Percentiles rank a stretch among this genome's conserved stretches.
Conservation (phyloP, 805 yeast species). For the Wickerhamomyces tratensis region DNA sequence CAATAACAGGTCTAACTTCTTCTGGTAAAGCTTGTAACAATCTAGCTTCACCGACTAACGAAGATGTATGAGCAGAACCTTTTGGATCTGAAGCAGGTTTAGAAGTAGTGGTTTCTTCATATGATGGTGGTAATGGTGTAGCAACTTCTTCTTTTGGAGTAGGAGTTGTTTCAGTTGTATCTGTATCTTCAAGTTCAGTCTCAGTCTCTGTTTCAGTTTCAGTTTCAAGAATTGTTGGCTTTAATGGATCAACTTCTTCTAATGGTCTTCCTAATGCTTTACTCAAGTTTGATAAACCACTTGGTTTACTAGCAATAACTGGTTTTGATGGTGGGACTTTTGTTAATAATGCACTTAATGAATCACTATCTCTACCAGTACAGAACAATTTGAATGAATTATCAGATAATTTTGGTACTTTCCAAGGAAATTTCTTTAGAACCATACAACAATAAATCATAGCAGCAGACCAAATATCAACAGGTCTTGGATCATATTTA, state of each 20-base stretch:
- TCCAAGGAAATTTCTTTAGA: slow-evolving; percentile 89
- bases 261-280: slow-evolving; percentile 18
- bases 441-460: slow-evolving; percentile 89
- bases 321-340: slow-evolving; percentile 39
- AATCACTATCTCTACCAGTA: slow-evolving; percentile 57
- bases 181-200: not conserved
- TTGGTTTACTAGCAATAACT: slow-evolving; percentile 11
- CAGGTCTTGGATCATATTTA: slow-evolving; percentile 75
- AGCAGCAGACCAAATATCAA: slow-evolving; percentile 91
- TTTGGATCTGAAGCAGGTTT: slow-evolving; percentile 8
- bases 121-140: slow-evolving; percentile 15
- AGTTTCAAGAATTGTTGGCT: not conserved
- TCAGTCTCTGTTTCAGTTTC: not conserved
- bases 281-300: slow-evolving; percentile 16
- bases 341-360: slow-evolving; percentile 53
- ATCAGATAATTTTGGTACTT: slow-evolving; percentile 78
- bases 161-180: slow-evolving; percentile 8
- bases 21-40: slow-evolving; percentile 61
- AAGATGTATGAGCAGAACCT: slow-evolving; percentile 47
- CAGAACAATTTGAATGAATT: slow-evolving; percentile 78
- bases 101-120: slow-evolving; percentile 14
- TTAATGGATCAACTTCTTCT: slow-evolving; percentile 7
- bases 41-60: slow-evolving; percentile 62
- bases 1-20: slow-evolving; percentile 56
- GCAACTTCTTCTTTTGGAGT: slow-evolving; percentile 6